Conservation (phyloP, 257 asterid species). For the Schizonepeta tenuifolia region DNA sequence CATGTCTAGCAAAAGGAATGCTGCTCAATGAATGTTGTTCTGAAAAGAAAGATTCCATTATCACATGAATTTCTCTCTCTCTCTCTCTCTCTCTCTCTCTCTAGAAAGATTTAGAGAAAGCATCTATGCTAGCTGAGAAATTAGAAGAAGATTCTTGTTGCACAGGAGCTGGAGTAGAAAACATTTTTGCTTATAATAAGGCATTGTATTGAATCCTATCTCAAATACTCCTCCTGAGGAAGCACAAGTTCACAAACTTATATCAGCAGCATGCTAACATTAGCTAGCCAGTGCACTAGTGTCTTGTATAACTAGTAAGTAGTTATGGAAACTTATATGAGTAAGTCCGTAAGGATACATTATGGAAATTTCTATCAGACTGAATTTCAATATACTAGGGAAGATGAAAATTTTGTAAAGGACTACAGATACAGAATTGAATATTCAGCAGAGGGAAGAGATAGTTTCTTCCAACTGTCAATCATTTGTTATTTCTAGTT, state of each 20-base stretch:
- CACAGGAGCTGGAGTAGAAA: not conserved
- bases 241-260: not conserved
- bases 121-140: constrained; percentile 11
- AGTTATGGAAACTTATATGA: not conserved
- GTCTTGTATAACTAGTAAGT: not conserved
- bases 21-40: not conserved
- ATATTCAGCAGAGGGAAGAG: not conserved
- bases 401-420: not conserved
- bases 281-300: constrained; percentile 8
- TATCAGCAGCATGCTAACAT: not conserved
- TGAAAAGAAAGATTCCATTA: too few relatives aligned
- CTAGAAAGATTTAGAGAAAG: not conserved
- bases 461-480: not conserved
- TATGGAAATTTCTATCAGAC: too few relatives aligned
- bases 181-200: not conserved
- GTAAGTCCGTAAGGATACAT: not conserved
- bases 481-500: not conserved
- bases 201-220: not conserved
- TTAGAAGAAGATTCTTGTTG: not conserved
- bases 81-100: too few relatives aligned
- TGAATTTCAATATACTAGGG: not conserved
- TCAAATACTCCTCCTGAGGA: not conserved
- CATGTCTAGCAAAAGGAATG: constrained; percentile 11
- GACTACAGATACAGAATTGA: not conserved
- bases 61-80: too few relatives aligned